These are phyloP conservation scores for Crithidia thermophila DNA, from an alignment of 208 protist species.

Conservation along the genomic window DNA sequence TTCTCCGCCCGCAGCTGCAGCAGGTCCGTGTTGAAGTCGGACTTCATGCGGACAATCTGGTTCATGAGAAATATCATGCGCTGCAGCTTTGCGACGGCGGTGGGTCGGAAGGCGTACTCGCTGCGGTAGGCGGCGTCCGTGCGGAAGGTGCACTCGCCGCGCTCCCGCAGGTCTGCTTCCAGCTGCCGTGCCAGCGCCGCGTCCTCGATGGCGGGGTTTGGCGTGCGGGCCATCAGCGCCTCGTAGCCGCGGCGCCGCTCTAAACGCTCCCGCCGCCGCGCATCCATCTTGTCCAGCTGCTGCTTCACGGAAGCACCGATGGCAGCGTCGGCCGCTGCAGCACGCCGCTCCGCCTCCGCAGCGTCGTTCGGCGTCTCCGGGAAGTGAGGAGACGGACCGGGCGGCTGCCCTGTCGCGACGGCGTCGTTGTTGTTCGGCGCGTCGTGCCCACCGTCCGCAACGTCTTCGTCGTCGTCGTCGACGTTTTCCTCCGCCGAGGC, in stretches of 20 bases:
- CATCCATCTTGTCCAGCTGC: slow-evolving; percentile 90
- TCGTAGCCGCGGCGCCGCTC: slow-evolving; percentile 72
- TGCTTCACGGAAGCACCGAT: slow-evolving; percentile 77
- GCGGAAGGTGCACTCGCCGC: slow-evolving; percentile 96
- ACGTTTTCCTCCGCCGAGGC: slow-evolving; percentile 22
- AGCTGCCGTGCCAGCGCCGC: slow-evolving; percentile 61
- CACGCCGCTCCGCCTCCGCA: background rate
- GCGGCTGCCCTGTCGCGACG: background rate
- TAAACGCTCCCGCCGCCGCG: slow-evolving; percentile 77
- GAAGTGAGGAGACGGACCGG: slow-evolving; percentile 6
- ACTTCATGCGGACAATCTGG: slow-evolving; percentile 75
- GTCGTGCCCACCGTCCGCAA: slow-evolving; percentile 2
- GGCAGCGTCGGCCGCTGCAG: slow-evolving; percentile 3
- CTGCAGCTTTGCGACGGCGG: slow-evolving; percentile 93
- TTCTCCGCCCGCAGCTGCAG: slow-evolving; percentile 92
- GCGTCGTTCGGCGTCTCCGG: background rate
- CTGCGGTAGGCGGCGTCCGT: slow-evolving; percentile 85
- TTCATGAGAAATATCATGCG: slow-evolving; percentile 94
- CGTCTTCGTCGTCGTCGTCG: slow-evolving; percentile 17
- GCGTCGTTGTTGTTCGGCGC: background rate
- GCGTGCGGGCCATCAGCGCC: slow-evolving; percentile 64
- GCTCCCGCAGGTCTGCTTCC: slow-evolving; percentile 58
- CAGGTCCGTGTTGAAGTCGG: slow-evolving; percentile 93
- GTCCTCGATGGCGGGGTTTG: slow-evolving; percentile 86
- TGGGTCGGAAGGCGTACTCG: slow-evolving; percentile 73